Evolutionary conservation across 202 grass and related monocot genomes (phyloP).

Genomic region (Dendrocalamus latiflorus): DNA sequence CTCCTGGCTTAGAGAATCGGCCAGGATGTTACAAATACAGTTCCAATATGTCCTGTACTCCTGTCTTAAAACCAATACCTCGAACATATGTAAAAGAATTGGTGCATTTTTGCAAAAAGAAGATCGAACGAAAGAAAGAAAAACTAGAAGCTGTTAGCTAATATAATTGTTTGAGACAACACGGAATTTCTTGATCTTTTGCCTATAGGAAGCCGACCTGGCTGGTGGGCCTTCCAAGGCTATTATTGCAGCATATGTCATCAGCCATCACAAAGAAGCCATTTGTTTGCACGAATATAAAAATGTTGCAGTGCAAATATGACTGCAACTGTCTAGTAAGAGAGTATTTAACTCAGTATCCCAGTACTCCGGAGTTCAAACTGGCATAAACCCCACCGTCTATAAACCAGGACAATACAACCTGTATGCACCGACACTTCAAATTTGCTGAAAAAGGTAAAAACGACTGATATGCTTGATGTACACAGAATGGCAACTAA

Average conservation of each 20-base stretch:
- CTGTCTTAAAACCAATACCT: too few relatives aligned
- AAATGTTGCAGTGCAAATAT: background rate
- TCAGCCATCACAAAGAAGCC: background rate
- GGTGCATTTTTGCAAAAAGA: too few relatives aligned
- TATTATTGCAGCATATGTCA: background rate
- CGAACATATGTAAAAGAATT: too few relatives aligned
- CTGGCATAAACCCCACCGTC: background rate
- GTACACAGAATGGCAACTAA: background rate
- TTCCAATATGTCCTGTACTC: too few relatives aligned
- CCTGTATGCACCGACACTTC: background rate
- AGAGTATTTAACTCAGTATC: too few relatives aligned
- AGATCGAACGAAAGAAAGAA: too few relatives aligned
- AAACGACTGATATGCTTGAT: background rate
- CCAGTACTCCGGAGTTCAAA: background rate
- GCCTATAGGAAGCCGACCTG: background rate
- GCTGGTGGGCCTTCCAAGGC: background rate
- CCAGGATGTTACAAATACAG: too few relatives aligned
- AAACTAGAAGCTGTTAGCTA: too few relatives aligned
- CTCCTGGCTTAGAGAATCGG: too few relatives aligned
- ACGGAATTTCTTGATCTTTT: background rate
- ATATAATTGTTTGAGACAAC: too few relatives aligned
- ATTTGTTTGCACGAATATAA: background rate
- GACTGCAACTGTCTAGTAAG: too few relatives aligned
- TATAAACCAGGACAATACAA: background rate
- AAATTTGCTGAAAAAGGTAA: background rate